Evolutionary conservation across 305 asterid genomes (phyloP).

Genomic region (Andrographis paniculata): DNA sequence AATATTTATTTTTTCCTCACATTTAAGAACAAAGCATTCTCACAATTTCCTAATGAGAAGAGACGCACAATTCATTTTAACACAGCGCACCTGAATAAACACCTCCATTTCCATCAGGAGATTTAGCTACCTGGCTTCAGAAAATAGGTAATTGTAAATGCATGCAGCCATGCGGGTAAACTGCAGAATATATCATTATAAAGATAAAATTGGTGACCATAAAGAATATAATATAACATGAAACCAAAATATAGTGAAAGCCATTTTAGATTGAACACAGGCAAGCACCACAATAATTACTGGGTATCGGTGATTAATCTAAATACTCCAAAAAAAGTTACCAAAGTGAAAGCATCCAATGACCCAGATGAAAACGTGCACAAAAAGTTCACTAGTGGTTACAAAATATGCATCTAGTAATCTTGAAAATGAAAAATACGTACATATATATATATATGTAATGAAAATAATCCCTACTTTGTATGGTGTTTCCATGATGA

Average conservation of each 20-base stretch:
- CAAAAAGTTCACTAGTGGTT: constrained; percentile 9
- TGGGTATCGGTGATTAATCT: too few species aligned
- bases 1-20: constrained; percentile 10
- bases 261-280: constrained; percentile 8
- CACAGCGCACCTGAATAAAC: constrained; percentile 64
- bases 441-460: too few species aligned
- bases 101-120: constrained; percentile 99
- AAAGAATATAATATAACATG: constrained; percentile 4
- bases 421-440: too few species aligned
- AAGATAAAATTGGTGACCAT: constrained; percentile 11
- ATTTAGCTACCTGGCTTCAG: constrained; percentile 77
- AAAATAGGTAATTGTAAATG: constrained; percentile 22
- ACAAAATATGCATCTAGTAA: too few species aligned
- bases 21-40: background rate
- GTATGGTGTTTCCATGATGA: constrained; percentile 87
- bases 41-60: background rate
- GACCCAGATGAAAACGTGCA: background rate
- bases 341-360: too few species aligned
- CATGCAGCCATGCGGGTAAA: too few species aligned
- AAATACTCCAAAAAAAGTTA: too few species aligned
- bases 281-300: too few species aligned
- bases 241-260: background rate
- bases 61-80: background rate
- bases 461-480: constrained; percentile 48
- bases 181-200: too few species aligned